Base-by-base conservation (phyloP, 176 grass and related monocot species). In the Elymus sibiricus region DNA sequence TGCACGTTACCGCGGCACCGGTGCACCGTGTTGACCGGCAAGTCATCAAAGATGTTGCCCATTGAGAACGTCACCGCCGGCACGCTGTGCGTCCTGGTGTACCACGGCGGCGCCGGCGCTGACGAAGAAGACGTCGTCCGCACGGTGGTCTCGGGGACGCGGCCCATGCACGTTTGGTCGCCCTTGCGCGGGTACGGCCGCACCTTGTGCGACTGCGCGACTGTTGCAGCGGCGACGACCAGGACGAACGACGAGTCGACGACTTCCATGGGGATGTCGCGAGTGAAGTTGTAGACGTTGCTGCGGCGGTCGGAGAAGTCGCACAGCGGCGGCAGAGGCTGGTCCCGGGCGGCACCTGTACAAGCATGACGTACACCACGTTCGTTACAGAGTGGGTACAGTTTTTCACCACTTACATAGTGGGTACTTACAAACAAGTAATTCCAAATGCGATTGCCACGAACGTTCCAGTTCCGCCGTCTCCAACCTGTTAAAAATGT, bases 21-120 rank as follows among this genome's bases (percentile, higher is more conserved):
- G 16, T 29, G 78, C 42, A 49, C 85, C 5, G 91, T 91, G 59
- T 90, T 87, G 91, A 98, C 85, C 3, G 95, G 70, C 65, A 98
- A 98, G 92, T 98, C 96, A 85, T 98, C 93, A 85, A 98, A 98
- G 82, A 98, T 91, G 84, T 98, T 95, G 27, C 96, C 96, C 3
- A 91, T 87, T 0, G 93, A 92, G 83, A 98, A 98, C 29, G 88
- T 74, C 10, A 98, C 70, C 8, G 87, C 96, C 0, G 96, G 86
- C 9, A 82, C 27, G 1, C 46, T 19, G 68, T 95, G 94, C 61
- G 28, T 5, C 25, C 1, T 1, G 2, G 86, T 86, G 79, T 91
- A 95, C 87, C 55, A 83, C 16, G 90, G 91, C 17, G 76, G 67
- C 1, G 49, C 55, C 11, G 60, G 19, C 79, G 39, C 27, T 21